A percentile compares a stretch with the other conserved stretches of the same genome.
phyloP scores from a whole-genome alignment of 495 filamentous ascomycete genomes.

The Neurospora sp. region DNA sequence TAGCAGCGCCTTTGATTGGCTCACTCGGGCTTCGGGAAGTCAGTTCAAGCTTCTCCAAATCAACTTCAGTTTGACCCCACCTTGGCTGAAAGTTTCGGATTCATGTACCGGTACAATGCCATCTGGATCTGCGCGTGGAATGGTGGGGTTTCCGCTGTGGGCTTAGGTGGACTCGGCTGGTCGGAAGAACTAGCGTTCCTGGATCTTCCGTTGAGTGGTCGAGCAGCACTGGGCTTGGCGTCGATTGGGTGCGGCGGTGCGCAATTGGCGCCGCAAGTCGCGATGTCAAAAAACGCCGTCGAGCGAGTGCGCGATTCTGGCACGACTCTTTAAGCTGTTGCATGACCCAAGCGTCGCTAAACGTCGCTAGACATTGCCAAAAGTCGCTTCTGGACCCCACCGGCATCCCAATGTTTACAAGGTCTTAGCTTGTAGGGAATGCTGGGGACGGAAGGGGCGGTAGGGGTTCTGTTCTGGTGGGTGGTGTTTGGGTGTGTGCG shows the following conservation, averaged over 20 bases:
- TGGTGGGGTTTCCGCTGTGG: constrained; percentile 21
- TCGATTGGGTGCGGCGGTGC: neutral
- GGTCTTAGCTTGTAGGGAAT: neutral
- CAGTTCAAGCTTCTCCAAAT: neutral
- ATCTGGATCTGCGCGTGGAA: constrained; percentile 4
- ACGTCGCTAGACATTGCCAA: constrained; percentile 7
- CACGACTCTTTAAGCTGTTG: constrained; percentile 6
- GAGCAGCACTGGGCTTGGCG: neutral
- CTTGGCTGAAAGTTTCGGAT: neutral
- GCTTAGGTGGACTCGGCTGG: constrained; percentile 5
- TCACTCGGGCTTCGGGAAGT: neutral
- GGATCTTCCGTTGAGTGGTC: neutral
- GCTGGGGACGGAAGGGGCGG: neutral
- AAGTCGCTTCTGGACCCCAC: constrained; percentile 10
- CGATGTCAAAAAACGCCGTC: neutral
- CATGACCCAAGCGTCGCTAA: constrained; percentile 4
- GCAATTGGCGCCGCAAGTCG: neutral
- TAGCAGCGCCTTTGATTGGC: neutral
- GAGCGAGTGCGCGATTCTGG: neutral
- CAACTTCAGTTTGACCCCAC: neutral
- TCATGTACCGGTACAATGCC: constrained; percentile 16
- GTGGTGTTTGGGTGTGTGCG: constrained; percentile 13
- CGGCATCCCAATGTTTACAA: neutral
- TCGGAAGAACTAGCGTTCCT: constrained; percentile 7
- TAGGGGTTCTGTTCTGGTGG: constrained; percentile 7